These are phyloP conservation scores for Annulohypoxylon stygium DNA, from an alignment of 495 filamentous ascomycete genomes.

Conservation along the genomic window DNA sequence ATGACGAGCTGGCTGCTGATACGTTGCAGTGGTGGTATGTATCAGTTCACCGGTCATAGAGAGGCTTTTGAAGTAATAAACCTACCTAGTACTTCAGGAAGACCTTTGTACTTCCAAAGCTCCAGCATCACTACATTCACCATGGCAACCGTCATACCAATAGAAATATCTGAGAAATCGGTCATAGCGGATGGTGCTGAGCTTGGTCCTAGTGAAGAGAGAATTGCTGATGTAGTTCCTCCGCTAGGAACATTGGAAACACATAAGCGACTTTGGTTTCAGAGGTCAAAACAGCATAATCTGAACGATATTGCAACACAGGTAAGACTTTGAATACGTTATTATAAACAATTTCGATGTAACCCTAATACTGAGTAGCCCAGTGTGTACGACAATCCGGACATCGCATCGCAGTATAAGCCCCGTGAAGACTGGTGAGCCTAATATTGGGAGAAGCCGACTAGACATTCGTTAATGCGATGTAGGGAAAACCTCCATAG, in stretches of 20 bases:
- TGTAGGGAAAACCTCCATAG: constrained; percentile 62
- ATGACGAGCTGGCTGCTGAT: constrained; percentile 12
- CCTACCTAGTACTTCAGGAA: neutral
- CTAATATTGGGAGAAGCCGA: neutral
- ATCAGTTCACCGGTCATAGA: neutral
- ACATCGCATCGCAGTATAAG: constrained; percentile 54
- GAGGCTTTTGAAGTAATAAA: neutral
- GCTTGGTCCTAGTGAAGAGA: constrained; percentile 32
- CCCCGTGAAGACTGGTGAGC: constrained; percentile 56
- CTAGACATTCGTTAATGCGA: neutral
- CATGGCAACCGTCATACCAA: constrained; percentile 48
- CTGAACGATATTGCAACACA: constrained; percentile 71
- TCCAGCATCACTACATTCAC: neutral
- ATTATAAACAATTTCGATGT: neutral
- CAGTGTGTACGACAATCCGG: constrained; percentile 62
- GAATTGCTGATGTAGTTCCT: constrained; percentile 42
- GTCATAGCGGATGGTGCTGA: constrained; percentile 32
- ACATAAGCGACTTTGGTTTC: constrained; percentile 61
- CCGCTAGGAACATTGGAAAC: constrained; percentile 54
- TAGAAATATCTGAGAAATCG: constrained; percentile 25
- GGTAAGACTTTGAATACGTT: constrained; percentile 21
- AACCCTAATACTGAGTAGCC: constrained; percentile 41
- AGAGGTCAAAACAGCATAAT: constrained; percentile 57
- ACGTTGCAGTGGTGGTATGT: neutral
- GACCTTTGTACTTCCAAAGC: neutral